These are phyloP conservation scores for Saturnispora kantuleensis DNA, from an alignment of 805 yeast species.

Conservation along the genomic window DNA sequence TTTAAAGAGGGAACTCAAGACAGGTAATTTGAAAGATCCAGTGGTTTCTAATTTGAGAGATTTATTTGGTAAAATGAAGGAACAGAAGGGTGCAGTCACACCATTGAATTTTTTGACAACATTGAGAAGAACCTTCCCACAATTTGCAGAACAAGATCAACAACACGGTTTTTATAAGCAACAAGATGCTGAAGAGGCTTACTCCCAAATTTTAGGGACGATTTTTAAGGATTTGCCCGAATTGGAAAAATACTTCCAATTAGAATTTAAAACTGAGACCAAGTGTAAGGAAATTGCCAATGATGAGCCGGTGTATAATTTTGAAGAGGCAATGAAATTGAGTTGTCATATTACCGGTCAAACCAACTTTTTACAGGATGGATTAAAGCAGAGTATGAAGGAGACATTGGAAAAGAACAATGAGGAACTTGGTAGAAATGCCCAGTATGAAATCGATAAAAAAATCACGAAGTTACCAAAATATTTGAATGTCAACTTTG, in stretches of 20 bases:
- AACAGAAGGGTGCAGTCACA: constrained; percentile 35
- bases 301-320: constrained; percentile 33
- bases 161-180: constrained; percentile 70
- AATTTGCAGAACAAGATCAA: constrained; percentile 69
- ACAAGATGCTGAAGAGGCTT: constrained; percentile 98
- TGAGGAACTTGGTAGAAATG: constrained; percentile 56
- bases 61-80: constrained; percentile 35
- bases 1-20: constrained; percentile 25
- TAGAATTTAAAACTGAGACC: constrained; percentile 53
- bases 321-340: constrained; percentile 59
- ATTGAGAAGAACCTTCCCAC: constrained; percentile 67
- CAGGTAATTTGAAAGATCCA: constrained; percentile 15
- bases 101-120: constrained; percentile 61
- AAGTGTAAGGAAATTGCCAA: constrained; percentile 49
- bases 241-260: constrained; percentile 48
- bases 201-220: constrained; percentile 62
- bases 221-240: constrained; percentile 41
- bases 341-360: constrained; percentile 80
- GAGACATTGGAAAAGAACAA: constrained; percentile 75
- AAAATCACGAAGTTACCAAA: constrained; percentile 75
- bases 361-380: constrained; percentile 85
- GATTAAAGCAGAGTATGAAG: constrained; percentile 60
- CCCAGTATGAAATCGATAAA: constrained; percentile 53
- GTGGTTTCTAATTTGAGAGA: constrained; percentile 30
- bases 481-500: constrained; percentile 81